Conservation (phyloP, 129 eudicot species). For the Rutidosis leptorrhynchoides region DNA sequence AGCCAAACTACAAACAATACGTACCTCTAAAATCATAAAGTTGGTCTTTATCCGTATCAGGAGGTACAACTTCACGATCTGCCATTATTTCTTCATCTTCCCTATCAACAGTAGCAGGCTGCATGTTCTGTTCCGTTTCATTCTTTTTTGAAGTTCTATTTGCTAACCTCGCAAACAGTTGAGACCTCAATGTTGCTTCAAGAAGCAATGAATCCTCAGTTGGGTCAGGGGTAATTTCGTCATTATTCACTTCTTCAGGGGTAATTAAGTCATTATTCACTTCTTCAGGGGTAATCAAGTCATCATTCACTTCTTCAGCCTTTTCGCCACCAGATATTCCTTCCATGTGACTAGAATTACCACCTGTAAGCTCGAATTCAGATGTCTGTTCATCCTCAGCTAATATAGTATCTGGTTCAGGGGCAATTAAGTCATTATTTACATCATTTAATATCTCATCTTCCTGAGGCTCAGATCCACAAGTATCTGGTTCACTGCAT, state of each 20-base stretch:
- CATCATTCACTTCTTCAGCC: slow-evolving; percentile 28
- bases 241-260: slow-evolving; percentile 22
- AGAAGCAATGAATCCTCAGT: slow-evolving; percentile 67
- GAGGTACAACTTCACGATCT: slow-evolving; percentile 20
- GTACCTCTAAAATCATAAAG: slow-evolving; percentile 41
- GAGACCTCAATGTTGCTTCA: slow-evolving; percentile 78
- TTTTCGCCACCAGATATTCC: slow-evolving; percentile 26
- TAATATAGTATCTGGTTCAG: no score
- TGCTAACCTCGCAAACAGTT: slow-evolving; percentile 59
- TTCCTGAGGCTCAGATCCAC: slow-evolving; percentile 49
- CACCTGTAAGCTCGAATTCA: slow-evolving; percentile 33
- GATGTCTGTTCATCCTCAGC: no score
- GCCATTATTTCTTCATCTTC: slow-evolving; percentile 36
- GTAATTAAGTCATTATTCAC: no score
- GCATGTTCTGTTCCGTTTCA: slow-evolving; percentile 29
- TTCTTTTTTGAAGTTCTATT: slow-evolving; percentile 28
- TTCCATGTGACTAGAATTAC: slow-evolving; percentile 26
- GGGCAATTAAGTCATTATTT: no score
- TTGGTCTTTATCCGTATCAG: slow-evolving; percentile 30
- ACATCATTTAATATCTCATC: no score
- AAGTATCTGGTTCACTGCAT: slow-evolving; percentile 52
- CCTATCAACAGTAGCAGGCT: slow-evolving; percentile 29
- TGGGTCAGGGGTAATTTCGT: slow-evolving; percentile 29
- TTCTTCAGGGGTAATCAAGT: no score
- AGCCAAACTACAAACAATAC: slow-evolving; percentile 8